A percentile compares a stretch with the other conserved stretches of the same genome.
These are phyloP conservation scores for Huiozyma sinensis DNA, from an alignment of 805 yeast species.

Conservation along the genomic window DNA sequence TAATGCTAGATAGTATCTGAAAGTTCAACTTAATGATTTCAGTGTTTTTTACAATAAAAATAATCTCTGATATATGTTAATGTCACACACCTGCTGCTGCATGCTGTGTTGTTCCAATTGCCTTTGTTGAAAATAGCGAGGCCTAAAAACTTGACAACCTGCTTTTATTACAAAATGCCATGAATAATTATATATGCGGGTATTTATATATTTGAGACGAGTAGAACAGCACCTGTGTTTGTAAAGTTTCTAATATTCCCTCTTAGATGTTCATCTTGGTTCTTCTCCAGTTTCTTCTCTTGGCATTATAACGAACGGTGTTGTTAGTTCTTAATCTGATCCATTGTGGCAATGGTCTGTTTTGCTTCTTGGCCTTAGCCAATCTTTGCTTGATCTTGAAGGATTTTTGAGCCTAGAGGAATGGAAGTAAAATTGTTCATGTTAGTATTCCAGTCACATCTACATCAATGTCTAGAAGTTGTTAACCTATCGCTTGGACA, in stretches of 20 bases:
- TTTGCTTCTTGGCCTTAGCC: conserved; percentile 97
- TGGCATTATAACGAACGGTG: conserved; percentile 97
- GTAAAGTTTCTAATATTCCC: background rate
- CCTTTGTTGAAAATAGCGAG: too few species aligned
- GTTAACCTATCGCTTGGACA: too few species aligned
- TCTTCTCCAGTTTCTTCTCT: conserved; percentile 99
- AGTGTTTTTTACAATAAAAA: conserved; percentile 19
- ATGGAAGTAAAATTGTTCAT: background rate
- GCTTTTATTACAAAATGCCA: too few species aligned
- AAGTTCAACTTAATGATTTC: conserved; percentile 21
- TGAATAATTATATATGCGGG: too few species aligned
- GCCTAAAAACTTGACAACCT: too few species aligned
- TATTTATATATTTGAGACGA: too few species aligned
- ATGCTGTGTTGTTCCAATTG: too few species aligned
- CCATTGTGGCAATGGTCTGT: conserved; percentile 99
- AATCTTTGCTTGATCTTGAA: conserved; percentile 96
- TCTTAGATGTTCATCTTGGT: conserved; percentile 91
- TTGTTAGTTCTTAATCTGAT: conserved; percentile 95
- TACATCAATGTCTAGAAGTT: too few species aligned
- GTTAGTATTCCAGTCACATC: too few species aligned
- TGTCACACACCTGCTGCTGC: background rate
- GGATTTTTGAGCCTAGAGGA: conserved; percentile 68
- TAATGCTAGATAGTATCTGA: conserved; percentile 31
- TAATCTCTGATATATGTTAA: conserved; percentile 13
- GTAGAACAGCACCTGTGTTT: too few species aligned